These are phyloP conservation scores for Agapanthus africanus DNA, from an alignment of 106 monocot species.

Conservation along the genomic window DNA sequence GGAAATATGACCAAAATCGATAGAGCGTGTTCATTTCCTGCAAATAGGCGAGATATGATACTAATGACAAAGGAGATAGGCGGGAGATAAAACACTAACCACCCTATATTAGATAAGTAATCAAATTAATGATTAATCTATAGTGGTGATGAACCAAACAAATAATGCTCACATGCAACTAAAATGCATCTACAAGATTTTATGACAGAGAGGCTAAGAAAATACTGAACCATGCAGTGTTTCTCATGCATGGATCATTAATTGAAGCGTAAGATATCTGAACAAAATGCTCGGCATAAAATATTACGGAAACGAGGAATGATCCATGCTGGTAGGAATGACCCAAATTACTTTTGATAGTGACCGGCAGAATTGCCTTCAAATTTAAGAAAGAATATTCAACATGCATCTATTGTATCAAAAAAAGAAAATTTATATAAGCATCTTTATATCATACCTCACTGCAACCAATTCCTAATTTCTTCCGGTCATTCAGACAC, in stretches of 20 bases:
- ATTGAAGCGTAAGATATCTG: background rate
- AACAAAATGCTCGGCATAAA: background rate
- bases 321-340: background rate
- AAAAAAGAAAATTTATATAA: background rate
- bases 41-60: slow-evolving; percentile 7
- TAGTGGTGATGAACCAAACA: background rate
- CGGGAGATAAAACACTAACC: background rate
- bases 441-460: slow-evolving; percentile 40
- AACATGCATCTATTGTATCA: background rate
- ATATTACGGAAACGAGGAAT: background rate
- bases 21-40: slow-evolving; percentile 98
- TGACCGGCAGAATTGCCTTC: background rate
- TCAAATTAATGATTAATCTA: background rate
- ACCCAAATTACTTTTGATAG: background rate
- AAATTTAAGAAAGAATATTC: background rate
- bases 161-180: background rate
- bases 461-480: slow-evolving; percentile 76
- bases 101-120: background rate
- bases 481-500: slow-evolving; percentile 86
- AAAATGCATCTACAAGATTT: background rate
- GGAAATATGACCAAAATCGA: slow-evolving; percentile 91
- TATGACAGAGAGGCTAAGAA: background rate
- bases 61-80: background rate
- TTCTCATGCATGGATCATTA: background rate
- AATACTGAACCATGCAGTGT: too few species aligned